Percentiles rank a stretch among this genome's conserved stretches.
phyloP scores from a whole-genome alignment of 2,329 filamentous ascomycete genomes.

The Arthrobotrys entomopaga region DNA sequence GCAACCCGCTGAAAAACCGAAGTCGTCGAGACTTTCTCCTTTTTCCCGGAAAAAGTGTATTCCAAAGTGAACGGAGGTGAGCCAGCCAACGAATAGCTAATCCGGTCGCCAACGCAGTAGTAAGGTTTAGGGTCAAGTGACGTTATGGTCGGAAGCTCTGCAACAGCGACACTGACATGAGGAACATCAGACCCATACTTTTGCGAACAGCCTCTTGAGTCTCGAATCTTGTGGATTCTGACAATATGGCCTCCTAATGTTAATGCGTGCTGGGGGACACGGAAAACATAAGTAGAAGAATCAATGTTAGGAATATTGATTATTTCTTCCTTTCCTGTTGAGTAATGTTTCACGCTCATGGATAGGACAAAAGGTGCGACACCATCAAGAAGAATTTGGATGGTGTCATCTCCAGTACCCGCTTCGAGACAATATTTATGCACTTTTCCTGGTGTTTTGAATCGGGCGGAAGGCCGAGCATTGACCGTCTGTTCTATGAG shows the following conservation, averaged over 20 bases:
- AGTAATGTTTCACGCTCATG: conserved; percentile 91
- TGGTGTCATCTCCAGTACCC: conserved; percentile 81
- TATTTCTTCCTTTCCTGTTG: conserved; percentile 79
- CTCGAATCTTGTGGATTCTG: conserved; percentile 87
- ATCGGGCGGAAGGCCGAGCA: conserved; percentile 81
- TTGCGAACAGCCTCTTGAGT: conserved; percentile 84
- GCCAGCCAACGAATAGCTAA: conserved; percentile 90
- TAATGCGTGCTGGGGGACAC: conserved; percentile 83
- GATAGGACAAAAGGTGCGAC: conserved; percentile 89
- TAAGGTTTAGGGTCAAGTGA: conserved; percentile 80
- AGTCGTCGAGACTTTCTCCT: conserved; percentile 79
- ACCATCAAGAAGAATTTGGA: conserved; percentile 85
- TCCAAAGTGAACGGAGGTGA: conserved; percentile 91
- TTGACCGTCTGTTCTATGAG: conserved; percentile 84
- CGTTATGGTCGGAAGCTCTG: conserved; percentile 90
- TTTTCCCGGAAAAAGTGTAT: conserved; percentile 84
- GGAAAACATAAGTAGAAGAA: conserved; percentile 78
- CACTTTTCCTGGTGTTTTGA: conserved; percentile 85
- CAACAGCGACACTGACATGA: conserved; percentile 88
- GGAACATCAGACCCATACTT: conserved; percentile 77
- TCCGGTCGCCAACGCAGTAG: conserved; percentile 94
- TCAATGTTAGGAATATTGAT: conserved; percentile 83
- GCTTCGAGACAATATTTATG: conserved; percentile 96
- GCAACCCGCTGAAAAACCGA: conserved; percentile 93
- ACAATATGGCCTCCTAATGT: conserved; percentile 90